Conservation (phyloP, 164 flowering plant species). For the Sextonia rubra region DNA sequence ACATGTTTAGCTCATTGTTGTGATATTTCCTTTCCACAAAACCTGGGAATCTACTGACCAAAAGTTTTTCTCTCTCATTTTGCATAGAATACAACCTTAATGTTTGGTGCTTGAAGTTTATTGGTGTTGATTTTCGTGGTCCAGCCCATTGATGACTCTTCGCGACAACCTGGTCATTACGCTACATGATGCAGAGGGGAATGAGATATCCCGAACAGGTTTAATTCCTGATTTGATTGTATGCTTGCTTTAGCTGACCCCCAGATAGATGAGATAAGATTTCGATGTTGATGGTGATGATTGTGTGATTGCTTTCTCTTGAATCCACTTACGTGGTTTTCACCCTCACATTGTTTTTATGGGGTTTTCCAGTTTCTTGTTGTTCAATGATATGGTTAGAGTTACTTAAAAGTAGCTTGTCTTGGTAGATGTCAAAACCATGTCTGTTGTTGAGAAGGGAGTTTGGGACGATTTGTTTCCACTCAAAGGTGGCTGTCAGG, state of each 20-base stretch:
- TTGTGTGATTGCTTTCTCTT: not conserved
- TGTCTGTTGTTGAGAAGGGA: conserved; percentile 64
- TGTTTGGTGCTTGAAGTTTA: not conserved
- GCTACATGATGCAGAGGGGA: conserved; percentile 56
- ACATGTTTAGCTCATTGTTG: no score
- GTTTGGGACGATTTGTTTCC: conserved; percentile 62
- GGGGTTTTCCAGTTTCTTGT: not conserved
- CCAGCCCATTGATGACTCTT: conserved; percentile 63
- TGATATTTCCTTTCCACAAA: no score
- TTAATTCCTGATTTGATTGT: not conserved
- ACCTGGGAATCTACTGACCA: no score
- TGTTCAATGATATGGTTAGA: not conserved
- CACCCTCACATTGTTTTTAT: not conserved
- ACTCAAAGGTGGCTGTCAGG: conserved; percentile 65
- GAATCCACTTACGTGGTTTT: not conserved
- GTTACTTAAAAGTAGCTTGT: not conserved
- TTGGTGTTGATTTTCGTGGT: not conserved
- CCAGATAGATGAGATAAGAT: not conserved
- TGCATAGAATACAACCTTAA: not conserved
- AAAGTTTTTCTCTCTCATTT: not conserved
- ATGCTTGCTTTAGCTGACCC: not conserved
- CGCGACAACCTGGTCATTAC: conserved; percentile 57
- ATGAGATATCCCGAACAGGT: conserved; percentile 66
- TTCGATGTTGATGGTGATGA: not conserved
- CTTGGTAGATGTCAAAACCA: conserved; percentile 48